A percentile compares a stretch with the other conserved stretches of the same genome.
These are phyloP conservation scores for Ceratorhiza oryzae-sativae DNA, from an alignment of 1,284 basidiomycete species.

Conservation along the genomic window DNA sequence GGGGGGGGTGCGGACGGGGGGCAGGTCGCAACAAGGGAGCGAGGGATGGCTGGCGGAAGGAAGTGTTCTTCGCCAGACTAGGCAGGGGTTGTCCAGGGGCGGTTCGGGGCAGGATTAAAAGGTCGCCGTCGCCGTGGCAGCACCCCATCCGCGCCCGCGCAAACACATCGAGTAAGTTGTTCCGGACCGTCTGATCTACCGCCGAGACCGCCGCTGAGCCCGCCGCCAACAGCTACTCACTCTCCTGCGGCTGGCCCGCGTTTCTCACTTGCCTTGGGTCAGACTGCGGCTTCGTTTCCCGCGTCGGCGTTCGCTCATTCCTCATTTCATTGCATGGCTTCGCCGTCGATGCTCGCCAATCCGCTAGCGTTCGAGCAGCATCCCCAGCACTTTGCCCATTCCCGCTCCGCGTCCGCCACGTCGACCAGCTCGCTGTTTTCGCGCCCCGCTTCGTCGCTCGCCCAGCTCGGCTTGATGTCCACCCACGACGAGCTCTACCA, in stretches of 20 bases:
- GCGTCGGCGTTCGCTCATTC: constrained; percentile 52
- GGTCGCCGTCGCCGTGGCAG: constrained; percentile 21
- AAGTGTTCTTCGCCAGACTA: constrained; percentile 16
- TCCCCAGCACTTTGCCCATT: constrained; percentile 55
- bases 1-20: neutral
- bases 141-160: neutral
- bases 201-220: neutral
- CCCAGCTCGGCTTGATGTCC: constrained; percentile 55
- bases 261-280: constrained; percentile 46
- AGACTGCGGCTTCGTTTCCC: constrained; percentile 48
- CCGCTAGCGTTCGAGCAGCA: constrained; percentile 43
- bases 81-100: constrained; percentile 35
- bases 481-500: too few relatives aligned
- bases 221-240: neutral
- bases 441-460: constrained; percentile 73
- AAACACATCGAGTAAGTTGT: constrained; percentile 4
- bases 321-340: constrained; percentile 47
- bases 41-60: constrained; percentile 10
- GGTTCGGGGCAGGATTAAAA: constrained; percentile 3
- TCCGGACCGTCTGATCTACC: too few relatives aligned
- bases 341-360: constrained; percentile 43
- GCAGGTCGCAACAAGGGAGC: constrained; percentile 26
- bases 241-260: constrained; percentile 49
- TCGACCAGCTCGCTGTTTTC: constrained; percentile 67
- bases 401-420: constrained; percentile 77